These are phyloP conservation scores for Handroanthus guayacan DNA, from an alignment of 257 asterid genomes.

Conservation along the genomic window DNA sequence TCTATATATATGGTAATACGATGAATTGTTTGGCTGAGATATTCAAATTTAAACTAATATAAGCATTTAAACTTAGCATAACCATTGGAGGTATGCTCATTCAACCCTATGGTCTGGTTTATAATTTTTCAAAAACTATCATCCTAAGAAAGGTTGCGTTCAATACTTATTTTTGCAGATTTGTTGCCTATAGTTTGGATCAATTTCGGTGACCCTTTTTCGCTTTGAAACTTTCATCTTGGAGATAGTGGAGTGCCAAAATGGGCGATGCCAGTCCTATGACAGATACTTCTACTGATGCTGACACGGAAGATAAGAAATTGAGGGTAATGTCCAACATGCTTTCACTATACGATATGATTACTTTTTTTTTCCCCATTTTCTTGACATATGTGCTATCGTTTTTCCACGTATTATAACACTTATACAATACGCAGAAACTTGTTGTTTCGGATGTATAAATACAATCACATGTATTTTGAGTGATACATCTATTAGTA, in stretches of 20 bases:
- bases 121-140: not conserved
- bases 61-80: conserved; percentile 1
- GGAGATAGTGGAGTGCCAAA: conserved; percentile 43
- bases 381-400: not conserved
- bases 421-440: not conserved
- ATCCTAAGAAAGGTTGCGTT: conserved; percentile 20
- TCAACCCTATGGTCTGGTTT: conserved; percentile 7
- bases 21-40: not conserved
- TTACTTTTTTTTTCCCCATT: not conserved
- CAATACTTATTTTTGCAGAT: conserved; percentile 26
- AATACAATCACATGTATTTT: not conserved
- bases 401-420: not conserved
- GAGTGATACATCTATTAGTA: conserved; percentile 3
- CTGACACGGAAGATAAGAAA: conserved; percentile 87
- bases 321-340: conserved; percentile 53
- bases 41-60: not conserved
- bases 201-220: conserved; percentile 26
- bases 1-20: not conserved
- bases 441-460: not conserved
- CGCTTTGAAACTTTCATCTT: conserved; percentile 33
- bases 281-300: conserved; percentile 93
- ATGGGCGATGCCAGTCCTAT: conserved; percentile 91
- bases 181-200: not conserved
- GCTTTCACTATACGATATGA: not conserved
- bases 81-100: conserved; percentile 5